Evolutionary conservation across 805 yeast species (phyloP).

Genomic region (Yarrowia divulgata): DNA sequence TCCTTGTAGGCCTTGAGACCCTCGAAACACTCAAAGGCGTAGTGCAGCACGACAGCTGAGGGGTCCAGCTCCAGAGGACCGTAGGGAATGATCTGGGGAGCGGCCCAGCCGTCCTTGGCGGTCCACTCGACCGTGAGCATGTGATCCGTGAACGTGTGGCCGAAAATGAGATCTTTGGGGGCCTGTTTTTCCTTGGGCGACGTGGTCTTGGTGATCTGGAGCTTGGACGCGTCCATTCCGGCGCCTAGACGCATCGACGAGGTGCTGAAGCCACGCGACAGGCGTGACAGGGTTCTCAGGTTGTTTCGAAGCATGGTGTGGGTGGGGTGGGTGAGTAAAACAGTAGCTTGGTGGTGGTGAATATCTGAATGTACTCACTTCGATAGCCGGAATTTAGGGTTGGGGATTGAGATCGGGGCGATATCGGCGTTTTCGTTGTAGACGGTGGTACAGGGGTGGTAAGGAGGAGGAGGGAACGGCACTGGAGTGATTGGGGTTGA

Average conservation of each 20-base stretch:
- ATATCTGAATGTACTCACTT: neutral
- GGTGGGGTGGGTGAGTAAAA: neutral
- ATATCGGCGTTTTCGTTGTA: neutral
- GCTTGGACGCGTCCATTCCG: constrained; percentile 62
- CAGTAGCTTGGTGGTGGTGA: too few species aligned
- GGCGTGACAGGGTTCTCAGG: constrained; percentile 12
- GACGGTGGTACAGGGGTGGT: neutral
- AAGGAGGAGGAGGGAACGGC: neutral
- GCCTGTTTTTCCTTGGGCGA: constrained; percentile 64
- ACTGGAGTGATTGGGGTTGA: neutral
- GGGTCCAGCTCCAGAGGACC: constrained; percentile 82
- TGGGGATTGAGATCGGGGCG: neutral
- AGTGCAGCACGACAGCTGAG: constrained; percentile 88
- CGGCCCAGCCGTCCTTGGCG: constrained; percentile 77
- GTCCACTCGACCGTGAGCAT: constrained; percentile 90
- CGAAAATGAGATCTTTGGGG: constrained; percentile 71
- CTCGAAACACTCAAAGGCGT: constrained; percentile 93
- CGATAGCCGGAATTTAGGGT: constrained; percentile 31
- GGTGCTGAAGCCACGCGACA: constrained; percentile 26
- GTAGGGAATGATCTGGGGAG: constrained; percentile 89
- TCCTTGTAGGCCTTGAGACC: constrained; percentile 92
- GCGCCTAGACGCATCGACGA: constrained; percentile 45
- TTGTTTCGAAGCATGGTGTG: constrained; percentile 33
- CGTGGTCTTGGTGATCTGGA: constrained; percentile 57
- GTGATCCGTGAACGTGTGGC: constrained; percentile 81